phyloP scores from a whole-genome alignment of 1,284 basidiomycete species.

The Pulchroboletus neoregius region DNA sequence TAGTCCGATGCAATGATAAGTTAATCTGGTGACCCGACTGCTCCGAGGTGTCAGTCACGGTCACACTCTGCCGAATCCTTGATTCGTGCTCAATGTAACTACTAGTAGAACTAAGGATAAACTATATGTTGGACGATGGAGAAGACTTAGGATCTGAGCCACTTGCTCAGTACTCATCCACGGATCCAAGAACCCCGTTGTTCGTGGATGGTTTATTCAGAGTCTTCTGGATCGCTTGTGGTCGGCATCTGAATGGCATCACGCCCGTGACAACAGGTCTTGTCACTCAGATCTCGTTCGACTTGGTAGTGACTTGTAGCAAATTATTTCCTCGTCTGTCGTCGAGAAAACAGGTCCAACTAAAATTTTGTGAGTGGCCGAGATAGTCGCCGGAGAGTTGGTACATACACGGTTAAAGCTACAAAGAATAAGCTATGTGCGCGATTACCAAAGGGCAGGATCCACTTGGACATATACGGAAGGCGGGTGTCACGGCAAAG shows the following conservation, averaged over 20 bases:
- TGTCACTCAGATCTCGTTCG: not conserved
- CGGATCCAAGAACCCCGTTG: no score
- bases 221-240: not conserved
- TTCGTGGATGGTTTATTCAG: no score
- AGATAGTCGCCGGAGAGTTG: conserved; percentile 2
- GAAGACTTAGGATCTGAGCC: no score
- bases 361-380: conserved; percentile 4
- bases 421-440: conserved; percentile 27
- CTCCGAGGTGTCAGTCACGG: no score
- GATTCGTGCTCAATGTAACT: no score
- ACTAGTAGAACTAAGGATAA: no score
- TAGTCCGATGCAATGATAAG: no score
- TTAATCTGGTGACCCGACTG: no score
- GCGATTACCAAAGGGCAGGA: conserved; percentile 26
- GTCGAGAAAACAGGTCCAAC: no score
- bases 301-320: not conserved
- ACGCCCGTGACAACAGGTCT: not conserved
- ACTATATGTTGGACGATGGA: no score
- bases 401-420: not conserved
- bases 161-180: no score
- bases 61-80: not conserved
- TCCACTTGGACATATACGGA: conserved; percentile 32
- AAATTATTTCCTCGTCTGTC: no score
- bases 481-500: conserved; percentile 21
- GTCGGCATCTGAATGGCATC: conserved; percentile 1